Base-by-base conservation (phyloP, 225 moss, liverwort and hornwort species). In the Physcomitrellopsis africana region DNA sequence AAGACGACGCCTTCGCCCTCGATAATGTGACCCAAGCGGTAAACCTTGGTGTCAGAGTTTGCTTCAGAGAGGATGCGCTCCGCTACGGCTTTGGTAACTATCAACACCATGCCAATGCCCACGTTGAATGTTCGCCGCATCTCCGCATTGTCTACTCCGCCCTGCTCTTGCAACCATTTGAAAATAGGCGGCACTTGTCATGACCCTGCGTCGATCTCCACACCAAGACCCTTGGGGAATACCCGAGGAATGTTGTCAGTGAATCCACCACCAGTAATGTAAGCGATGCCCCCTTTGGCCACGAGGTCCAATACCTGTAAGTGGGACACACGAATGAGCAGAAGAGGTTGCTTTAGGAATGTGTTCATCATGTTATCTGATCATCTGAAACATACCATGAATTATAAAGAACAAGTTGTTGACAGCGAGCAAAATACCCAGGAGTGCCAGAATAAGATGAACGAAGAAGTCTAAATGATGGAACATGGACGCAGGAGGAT, bases 241-340 rank as follows among this genome's bases (percentile, higher is more conserved):
- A 97, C 81, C 5, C 93, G 93, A 17, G 93, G 97, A n/a, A 97
- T 94, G 82, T 94, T 97, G 62, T 97, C 91, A 8, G 97, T 97
- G 56, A 97, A 97, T 9, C 97, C 97, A 4, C 97, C 97, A 52
- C 97, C 97, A 17, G 94, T 97, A n/a, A 97, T 97, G 67, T 97
- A 94, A 27, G 97, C 94, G 17, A 97, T 90, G 63, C 87, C 89
- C 60, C 82, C 87, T 51, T 80, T 87, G 6, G 77, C 46, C 24
- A 97, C 75, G 10, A 94, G 66, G 16, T 94, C 89, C 72, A 97
- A 56, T 0, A 97, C 86, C 93, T 93, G 79, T 6, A 27, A 19
- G 9, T 15, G 14, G 5, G 64, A 65, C 23, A 70, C 26, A n/a
- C 10, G 11, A 59, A 20, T 29, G 27, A 53, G 65, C 75, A 71